Evolutionary conservation across 2,329 filamentous ascomycete genomes (phyloP), one percentile per base, ranked within the genome.

Genomic region (Nothophoma quercina): DNA sequence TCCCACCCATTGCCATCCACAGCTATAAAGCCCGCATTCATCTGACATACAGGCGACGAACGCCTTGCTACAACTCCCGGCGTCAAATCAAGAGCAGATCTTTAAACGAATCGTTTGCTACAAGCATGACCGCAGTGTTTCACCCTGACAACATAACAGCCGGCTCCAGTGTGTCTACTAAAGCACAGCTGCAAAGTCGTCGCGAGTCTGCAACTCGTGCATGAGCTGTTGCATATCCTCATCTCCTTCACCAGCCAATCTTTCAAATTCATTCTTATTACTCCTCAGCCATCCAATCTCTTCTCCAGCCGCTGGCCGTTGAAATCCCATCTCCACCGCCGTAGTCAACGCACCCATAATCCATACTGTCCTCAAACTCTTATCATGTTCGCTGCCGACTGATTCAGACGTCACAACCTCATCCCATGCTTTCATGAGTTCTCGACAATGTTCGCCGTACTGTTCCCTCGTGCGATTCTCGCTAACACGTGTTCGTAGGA

Each of bases 281-380:
- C 8, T 34, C 9, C 15, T 28, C 10, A 51, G 22, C 47, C 47
- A 44, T 21, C 26, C 15, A 7, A 51, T 51, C 16, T 51, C 40
- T 30, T 39, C 10, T 7, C 40, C 33, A 16, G 40, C 40, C 19
- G 33, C 26, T 26, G 47, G 40, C n/a, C 40, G 33, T 15, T 51
- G 39, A 23, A 44, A 38, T 12, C 40, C 40, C 47, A 51, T 39
- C 9, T 51, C 47, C 5, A 51, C 47, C 12, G 47, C 40, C 7
- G 40, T 51, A 15, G 47, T 40, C 34, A 45, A 45, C 3, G 48
- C 40, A 10, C 48, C 40, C 48, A 44, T 44, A 7, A 45, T 34
- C 26, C 40, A 51, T 2, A 44, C 40, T 13, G 40, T 39, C 13
- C 48, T 16, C 15, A 51, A 7, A 8, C 13, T 40, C 18, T 35